phyloP scores from a whole-genome alignment of 495 filamentous ascomycete species.

The Echria macrotheca region DNA sequence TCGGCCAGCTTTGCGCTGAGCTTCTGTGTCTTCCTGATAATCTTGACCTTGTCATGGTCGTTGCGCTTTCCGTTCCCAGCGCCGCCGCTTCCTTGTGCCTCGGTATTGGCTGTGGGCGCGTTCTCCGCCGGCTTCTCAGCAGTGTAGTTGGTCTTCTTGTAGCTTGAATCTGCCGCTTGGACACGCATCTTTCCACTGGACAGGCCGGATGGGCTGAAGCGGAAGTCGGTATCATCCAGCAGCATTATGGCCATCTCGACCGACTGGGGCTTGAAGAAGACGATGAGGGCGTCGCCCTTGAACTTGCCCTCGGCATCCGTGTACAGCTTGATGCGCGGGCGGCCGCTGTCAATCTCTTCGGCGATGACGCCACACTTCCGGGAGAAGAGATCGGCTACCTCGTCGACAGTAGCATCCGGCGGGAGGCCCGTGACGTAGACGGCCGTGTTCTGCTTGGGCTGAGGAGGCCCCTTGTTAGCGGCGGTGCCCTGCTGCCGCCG shows the following conservation, averaged over 20 bases:
- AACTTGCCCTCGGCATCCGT: constrained; percentile 71
- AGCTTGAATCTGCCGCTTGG: constrained; percentile 78
- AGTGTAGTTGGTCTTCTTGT: constrained; percentile 65
- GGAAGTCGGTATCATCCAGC: constrained; percentile 84
- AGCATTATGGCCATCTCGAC: constrained; percentile 86
- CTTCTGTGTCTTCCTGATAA: constrained; percentile 83
- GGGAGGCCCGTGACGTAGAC: constrained; percentile 87
- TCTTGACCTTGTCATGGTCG: constrained; percentile 71
- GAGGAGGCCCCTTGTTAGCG: background rate
- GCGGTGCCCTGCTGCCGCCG: constrained; percentile 26
- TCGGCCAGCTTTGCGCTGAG: constrained; percentile 85
- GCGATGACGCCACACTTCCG: constrained; percentile 87
- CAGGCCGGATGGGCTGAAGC: constrained; percentile 51
- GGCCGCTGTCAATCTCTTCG: constrained; percentile 80
- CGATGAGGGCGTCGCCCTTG: constrained; percentile 89
- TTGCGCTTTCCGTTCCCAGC: constrained; percentile 24
- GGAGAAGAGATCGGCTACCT: constrained; percentile 78
- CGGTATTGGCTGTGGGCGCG: constrained; percentile 29
- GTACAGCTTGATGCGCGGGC: constrained; percentile 90
- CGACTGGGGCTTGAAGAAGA: constrained; percentile 90
- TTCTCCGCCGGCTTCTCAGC: constrained; percentile 20
- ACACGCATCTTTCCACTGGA: constrained; percentile 66
- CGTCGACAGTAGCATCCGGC: constrained; percentile 65
- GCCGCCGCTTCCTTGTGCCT: constrained; percentile 9
- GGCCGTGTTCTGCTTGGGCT: constrained; percentile 74